A percentile compares a stretch with the other conserved stretches of the same genome.
phyloP scores from a whole-genome alignment of 2,329 filamentous ascomycete genomes.

The Colletotrichum sp. region DNA sequence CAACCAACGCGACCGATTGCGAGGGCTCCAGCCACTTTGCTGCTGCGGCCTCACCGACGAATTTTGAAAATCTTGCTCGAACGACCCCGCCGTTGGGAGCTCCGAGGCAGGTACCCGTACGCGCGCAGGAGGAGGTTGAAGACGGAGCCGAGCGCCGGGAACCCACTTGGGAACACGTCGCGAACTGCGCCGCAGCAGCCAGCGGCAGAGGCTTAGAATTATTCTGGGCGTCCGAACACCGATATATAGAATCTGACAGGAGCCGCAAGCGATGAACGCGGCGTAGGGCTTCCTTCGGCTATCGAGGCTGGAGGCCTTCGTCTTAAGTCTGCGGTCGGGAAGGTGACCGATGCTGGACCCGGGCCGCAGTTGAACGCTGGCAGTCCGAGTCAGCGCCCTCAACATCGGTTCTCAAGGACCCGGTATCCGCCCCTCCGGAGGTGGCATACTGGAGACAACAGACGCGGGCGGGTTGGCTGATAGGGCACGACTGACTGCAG shows the following conservation, averaged over 20 bases:
- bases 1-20: neutral
- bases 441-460: neutral
- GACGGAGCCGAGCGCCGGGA: conserved; percentile 2
- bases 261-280: neutral
- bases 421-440: neutral
- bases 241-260: neutral
- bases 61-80: neutral
- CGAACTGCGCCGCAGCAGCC: neutral
- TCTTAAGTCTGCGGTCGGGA: neutral
- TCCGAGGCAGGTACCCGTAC: neutral
- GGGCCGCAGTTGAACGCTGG: neutral
- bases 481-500: neutral
- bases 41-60: conserved; percentile 1
- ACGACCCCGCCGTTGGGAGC: neutral
- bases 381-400: neutral
- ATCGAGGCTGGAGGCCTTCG: neutral
- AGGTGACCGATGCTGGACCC: neutral
- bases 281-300: neutral
- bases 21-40: neutral
- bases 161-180: neutral
- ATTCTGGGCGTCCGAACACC: neutral
- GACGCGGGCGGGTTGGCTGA: neutral
- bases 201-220: neutral
- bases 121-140: neutral
- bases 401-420: neutral